Evolutionary conservation across 768 basidiomycete species (phyloP).

Genomic region (Suillus subalutaceus): DNA sequence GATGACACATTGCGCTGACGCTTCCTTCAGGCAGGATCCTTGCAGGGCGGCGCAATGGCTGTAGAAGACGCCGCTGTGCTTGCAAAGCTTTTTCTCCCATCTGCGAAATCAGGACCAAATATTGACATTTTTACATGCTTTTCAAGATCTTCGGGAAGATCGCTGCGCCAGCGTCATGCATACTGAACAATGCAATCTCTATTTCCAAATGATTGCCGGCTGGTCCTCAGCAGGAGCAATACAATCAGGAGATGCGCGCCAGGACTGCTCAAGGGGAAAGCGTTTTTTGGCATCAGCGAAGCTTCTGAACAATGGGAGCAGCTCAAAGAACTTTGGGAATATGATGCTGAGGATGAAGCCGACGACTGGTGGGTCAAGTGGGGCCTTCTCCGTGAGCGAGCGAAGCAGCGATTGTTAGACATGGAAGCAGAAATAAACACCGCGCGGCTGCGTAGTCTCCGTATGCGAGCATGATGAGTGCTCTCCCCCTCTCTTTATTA

Average conservation of each 20-base stretch:
- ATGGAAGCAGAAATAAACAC: conserved; percentile 20
- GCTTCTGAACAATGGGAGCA: conserved; percentile 48
- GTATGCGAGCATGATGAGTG: background rate
- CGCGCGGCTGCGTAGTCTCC: conserved; percentile 3
- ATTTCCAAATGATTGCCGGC: conserved; percentile 46
- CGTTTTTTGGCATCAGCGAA: conserved; percentile 34
- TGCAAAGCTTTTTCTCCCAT: conserved; percentile 60
- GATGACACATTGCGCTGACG: background rate
- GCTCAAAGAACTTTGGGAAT: conserved; percentile 50
- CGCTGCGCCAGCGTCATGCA: conserved; percentile 48
- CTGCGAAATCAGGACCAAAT: conserved; percentile 51
- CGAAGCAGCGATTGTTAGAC: conserved; percentile 26
- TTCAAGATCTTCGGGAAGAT: conserved; percentile 59
- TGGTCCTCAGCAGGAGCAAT: conserved; percentile 45
- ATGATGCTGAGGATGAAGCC: conserved; percentile 57
- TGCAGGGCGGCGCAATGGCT: conserved; percentile 52
- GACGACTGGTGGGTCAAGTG: conserved; percentile 70
- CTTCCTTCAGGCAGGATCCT: conserved; percentile 49
- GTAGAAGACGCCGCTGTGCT: conserved; percentile 67
- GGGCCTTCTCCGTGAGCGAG: conserved; percentile 48
- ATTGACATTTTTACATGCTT: conserved; percentile 51
- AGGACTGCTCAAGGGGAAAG: conserved; percentile 50
- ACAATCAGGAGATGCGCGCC: conserved; percentile 44
- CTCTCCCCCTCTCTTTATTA: background rate
- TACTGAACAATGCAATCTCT: conserved; percentile 47